Evolutionary conservation across 2,329 filamentous ascomycete species (phyloP), one percentile per base, ranked within the genome.

Genomic region (Aspergillus luchuensis): DNA sequence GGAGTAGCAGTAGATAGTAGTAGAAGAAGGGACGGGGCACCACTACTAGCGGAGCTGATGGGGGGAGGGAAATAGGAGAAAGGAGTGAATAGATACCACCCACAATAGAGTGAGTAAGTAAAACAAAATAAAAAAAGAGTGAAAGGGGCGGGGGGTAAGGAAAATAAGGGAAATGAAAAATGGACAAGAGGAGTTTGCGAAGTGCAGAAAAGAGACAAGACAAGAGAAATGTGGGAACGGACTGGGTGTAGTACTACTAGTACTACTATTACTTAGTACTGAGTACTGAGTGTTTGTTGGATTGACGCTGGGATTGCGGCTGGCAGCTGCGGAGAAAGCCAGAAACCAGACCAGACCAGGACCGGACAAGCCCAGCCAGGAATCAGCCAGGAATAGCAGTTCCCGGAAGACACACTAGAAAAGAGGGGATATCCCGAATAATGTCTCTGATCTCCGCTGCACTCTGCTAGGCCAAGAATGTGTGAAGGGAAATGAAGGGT

Each of bases 301-400:
- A 25, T 51, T 63, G 19, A 53, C 50, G 57, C 61, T 33, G 39
- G 53, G 62, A 67, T 67, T 36, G 33, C 33, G 33, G 33, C 33
- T 36, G 33, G 64, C 63, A 65, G 65, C 62, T 66, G 65, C 62
- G 65, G 65, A 68, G 64, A 68, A 66, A 63, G 47, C 11, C 47
- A 50, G 23, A 36, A 41, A 39, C 21, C 51, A 58, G 54, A 63
- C 61, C 49, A 59, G 63, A 54, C 63, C 56, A 64, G 61, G 64
- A 63, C 61, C 63, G 60, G 62, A 50, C 47, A 55, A 64, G 60
- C 30, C 60, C 60, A 64, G 58, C 45, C 50, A 47, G 39, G 23
- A 55, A 55, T 30, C 33, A 36, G 33, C 33, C 33, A 45, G 43
- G 25, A 56, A 21, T 38, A 30, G 28, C 10, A 30, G 28, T 30